Percentiles rank a stretch among this genome's conserved stretches.
Conservation (phyloP, 495 filamentous ascomycete species). For the Penicillium manginii region DNA sequence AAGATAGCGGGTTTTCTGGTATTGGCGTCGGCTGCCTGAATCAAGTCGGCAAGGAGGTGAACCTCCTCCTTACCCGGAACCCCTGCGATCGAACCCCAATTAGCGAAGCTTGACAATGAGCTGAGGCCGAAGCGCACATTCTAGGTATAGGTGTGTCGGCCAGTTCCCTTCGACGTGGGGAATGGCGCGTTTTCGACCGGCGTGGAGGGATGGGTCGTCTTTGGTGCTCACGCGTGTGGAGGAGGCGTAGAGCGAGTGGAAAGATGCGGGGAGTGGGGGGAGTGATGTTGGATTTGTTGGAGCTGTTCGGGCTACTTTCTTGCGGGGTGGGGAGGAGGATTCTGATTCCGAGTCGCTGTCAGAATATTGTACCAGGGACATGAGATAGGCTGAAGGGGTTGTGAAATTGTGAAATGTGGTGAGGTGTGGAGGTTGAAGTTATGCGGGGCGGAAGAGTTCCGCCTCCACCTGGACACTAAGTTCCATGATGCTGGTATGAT, state of each 20-base stretch:
- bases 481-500: too few relatives aligned
- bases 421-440: background rate
- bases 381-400: constrained; percentile 17
- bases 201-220: constrained; percentile 85
- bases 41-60: constrained; percentile 53
- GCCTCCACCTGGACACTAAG: too few relatives aligned
- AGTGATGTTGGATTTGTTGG: constrained; percentile 17
- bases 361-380: constrained; percentile 77
- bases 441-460: background rate
- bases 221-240: constrained; percentile 68
- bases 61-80: constrained; percentile 64
- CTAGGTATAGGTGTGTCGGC: constrained; percentile 90
- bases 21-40: constrained; percentile 35
- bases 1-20: background rate
- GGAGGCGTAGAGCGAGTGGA: constrained; percentile 89
- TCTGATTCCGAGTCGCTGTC: constrained; percentile 64
- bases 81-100: constrained; percentile 53
- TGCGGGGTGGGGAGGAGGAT: constrained; percentile 27
- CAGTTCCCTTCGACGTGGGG: constrained; percentile 90
- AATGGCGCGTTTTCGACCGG: constrained; percentile 75
- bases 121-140: constrained; percentile 66
- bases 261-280: constrained; percentile 80
- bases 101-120: background rate
- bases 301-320: constrained; percentile 28
- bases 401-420: background rate